Evolutionary conservation across 495 filamentous ascomycete species (phyloP), one percentile per base, ranked within the genome.

Genomic region (Articulospora tetracladia): DNA sequence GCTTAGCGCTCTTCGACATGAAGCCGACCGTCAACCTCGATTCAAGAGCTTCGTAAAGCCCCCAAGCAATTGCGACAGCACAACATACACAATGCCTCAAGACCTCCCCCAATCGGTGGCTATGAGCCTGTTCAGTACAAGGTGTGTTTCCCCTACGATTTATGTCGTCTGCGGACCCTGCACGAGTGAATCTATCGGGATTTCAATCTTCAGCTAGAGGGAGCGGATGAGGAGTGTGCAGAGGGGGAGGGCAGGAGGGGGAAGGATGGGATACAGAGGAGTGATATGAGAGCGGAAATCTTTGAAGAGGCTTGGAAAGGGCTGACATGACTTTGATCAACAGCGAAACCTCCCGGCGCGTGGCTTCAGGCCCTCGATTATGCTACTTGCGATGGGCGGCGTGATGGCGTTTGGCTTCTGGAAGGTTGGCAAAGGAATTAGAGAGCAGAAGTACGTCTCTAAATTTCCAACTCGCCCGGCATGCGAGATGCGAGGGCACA

Each of bases 81-180:
- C 46, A 28, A 60, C 63, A 36, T 68, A 68, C 75, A 80, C 25
- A 53, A 87, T 89, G 86, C 82, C 83, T 70, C 86, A 89, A 84
- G 94, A 98, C 84, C 89, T 98, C 94, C 94, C 76, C 94, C 94
- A 63, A 68, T 73, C 68, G 94, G 94, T 78, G 94, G 94, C 82
- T 98, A 98, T 74, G 88, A 83, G 68, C 88, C 92, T 66, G 86
- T 98, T 54, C 94, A 98, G 76, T 98, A 96, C 81, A 96, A 96
- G 85, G 90, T 92, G 74, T 65, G 79, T 60, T 53, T 66, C 30
- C 22, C 24, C 34, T 48, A 34, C 53, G 8, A 12, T 13, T 53
- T 17, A 30, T 28, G 25, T 53, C 24, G 3, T 53, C 30, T 13
- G 15, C 25, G 15, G 20, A 12, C 25, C 20, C 7, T 3, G 44